phyloP scores from a whole-genome alignment of 1,139 yeast species.

The Taphrina flavorubra region DNA sequence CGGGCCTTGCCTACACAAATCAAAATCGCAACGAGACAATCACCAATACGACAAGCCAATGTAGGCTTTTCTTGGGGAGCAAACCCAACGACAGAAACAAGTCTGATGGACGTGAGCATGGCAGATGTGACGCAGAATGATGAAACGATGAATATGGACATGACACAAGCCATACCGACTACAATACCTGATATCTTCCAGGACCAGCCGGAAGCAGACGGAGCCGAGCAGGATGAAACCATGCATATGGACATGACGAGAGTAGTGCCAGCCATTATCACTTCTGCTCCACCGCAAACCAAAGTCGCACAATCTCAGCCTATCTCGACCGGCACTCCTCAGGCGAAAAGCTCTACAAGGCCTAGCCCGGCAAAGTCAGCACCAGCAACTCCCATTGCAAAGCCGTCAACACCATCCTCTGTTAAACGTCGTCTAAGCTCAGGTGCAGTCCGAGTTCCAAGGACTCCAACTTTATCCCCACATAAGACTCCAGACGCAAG shows the following conservation, averaged over 20 bases:
- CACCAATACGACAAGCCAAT: background rate
- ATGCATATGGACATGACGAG: conserved; percentile 15
- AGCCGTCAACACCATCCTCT: background rate
- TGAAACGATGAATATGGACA: conserved; percentile 47
- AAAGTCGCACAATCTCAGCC: background rate
- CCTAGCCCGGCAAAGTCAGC: background rate
- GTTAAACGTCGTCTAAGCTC: conserved; percentile 24
- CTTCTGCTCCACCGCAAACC: background rate
- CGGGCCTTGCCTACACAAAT: background rate
- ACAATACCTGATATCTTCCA: background rate
- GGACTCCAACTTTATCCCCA: background rate
- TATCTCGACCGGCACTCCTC: background rate
- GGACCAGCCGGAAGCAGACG: background rate
- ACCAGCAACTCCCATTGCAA: background rate
- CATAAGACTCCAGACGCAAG: background rate
- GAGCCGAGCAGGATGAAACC: background rate
- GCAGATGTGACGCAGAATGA: conserved; percentile 41
- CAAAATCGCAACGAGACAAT: conserved; percentile 3
- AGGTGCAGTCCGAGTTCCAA: conserved; percentile 14
- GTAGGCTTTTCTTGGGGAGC: conserved; percentile 25
- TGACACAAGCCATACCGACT: conserved; percentile 41
- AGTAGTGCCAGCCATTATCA: background rate
- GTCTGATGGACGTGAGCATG: conserved; percentile 38
- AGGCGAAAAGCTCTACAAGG: background rate
- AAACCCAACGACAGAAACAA: conserved; percentile 9